phyloP scores from a whole-genome alignment of 2,329 filamentous ascomycete genomes.

The Fusarium sp. region DNA sequence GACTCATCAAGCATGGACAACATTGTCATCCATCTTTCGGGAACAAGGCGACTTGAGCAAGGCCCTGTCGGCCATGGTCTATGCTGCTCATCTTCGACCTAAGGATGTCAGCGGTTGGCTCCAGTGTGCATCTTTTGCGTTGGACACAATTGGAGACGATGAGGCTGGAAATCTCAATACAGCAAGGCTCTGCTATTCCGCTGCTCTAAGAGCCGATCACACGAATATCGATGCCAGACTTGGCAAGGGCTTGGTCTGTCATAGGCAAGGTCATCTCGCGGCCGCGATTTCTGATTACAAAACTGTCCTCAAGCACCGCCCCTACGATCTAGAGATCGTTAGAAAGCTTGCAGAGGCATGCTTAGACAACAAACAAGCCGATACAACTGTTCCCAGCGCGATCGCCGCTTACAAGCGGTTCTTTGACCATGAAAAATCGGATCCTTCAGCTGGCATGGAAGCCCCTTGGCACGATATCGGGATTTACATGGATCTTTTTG shows the following conservation, averaged over 20 bases:
- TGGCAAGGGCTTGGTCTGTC: constrained; percentile 68
- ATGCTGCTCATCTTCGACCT: constrained; percentile 71
- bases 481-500: constrained; percentile 85
- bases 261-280: constrained; percentile 65
- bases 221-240: constrained; percentile 68
- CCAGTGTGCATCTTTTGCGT: constrained; percentile 66
- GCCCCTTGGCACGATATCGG: constrained; percentile 85
- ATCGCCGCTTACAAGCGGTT: constrained; percentile 62
- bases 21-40: constrained; percentile 70
- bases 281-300: constrained; percentile 69
- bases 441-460: constrained; percentile 48
- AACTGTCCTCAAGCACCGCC: constrained; percentile 62
- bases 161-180: constrained; percentile 63
- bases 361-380: constrained; percentile 62
- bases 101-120: constrained; percentile 72
- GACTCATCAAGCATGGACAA: constrained; percentile 73
- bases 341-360: constrained; percentile 68
- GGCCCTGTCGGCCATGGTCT: constrained; percentile 69
- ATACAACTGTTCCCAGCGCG: constrained; percentile 52
- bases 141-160: constrained; percentile 61
- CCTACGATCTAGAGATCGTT: constrained; percentile 66
- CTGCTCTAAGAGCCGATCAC: constrained; percentile 68
- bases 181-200: constrained; percentile 69
- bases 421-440: constrained; percentile 56
- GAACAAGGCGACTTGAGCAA: constrained; percentile 69